Evolutionary conservation across 805 yeast species (phyloP), one percentile per base, ranked within the genome.

Genomic region (Starmerella floricola): DNA sequence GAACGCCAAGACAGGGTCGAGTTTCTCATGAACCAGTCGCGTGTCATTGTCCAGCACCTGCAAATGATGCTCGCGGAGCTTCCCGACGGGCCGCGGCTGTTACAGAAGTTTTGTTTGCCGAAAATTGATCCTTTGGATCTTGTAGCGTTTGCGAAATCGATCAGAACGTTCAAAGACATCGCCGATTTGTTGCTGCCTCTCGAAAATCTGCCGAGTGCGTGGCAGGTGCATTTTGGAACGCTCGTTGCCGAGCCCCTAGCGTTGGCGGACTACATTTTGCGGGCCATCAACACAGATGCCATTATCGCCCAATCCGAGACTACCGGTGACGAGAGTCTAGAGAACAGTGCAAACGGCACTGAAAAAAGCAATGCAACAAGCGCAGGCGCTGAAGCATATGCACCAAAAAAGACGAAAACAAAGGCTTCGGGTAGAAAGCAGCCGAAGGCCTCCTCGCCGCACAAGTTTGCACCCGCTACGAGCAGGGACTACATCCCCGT

Each of bases 21-120:
- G 6, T 55, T 63, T 3, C 71, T 79, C 34, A 29, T 54, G 16
- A 47, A 49, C 2, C 58, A 63, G 16, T 56, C 78, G 33, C 65
- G 64, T 13, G 61, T 65, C 3, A 63, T 76, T 2, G 68, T 73
- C 2, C 85, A 80, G 57, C 4, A 18, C 11, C 62, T 83, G 19
- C 67, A 70, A 11, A 63, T 84, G 41, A 68, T 76, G 26, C 57
- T 85, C 1, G 78, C 79, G 48, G 64, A 77, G 33, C 64, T 68
- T 33, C 73, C 75, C 23, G 74, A 62, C 47, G 57, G 61, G 2
- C 56, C 57, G 21, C 54, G 65, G 16, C 47, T 59, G 8, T 42
- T 65, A 2, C 68, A 65, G 41, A 54, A 55, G 36, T 52, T 64
- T n/a, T 46, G 58, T 15, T 40, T 62, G 46, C 69, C 68, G 4